These are phyloP conservation scores for Xylariaceae sp. DNA, from an alignment of 2,329 filamentous ascomycete genomes.

Conservation along the genomic window DNA sequence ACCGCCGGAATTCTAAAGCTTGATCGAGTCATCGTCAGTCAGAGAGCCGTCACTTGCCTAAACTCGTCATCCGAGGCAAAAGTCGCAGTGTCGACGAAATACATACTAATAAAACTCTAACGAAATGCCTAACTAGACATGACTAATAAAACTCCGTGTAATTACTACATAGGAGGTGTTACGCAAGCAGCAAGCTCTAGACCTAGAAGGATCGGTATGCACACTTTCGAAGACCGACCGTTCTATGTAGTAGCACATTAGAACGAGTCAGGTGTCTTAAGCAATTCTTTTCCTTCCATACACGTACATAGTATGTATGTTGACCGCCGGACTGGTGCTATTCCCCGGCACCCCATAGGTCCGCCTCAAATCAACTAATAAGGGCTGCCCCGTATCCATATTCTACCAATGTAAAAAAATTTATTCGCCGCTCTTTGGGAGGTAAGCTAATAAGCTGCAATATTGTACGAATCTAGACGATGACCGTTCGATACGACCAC, in stretches of 20 bases:
- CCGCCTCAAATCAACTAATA: slow-evolving; percentile 1
- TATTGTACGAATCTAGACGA: not conserved
- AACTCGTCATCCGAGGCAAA: slow-evolving; percentile 17
- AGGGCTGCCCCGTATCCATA: not conserved
- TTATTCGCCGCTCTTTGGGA: not conserved
- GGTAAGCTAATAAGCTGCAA: not conserved
- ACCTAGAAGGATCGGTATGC: slow-evolving; percentile 23
- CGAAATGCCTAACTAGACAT: no score
- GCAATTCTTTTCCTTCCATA: not conserved
- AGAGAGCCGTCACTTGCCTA: slow-evolving; percentile 18
- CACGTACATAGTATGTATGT: not conserved
- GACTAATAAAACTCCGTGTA: no score
- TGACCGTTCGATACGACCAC: slow-evolving; percentile 7
- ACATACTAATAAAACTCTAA: not conserved
- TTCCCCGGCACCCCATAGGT: slow-evolving; percentile 2
- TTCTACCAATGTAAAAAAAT: not conserved
- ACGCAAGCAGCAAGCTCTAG: no score
- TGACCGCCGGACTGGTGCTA: not conserved
- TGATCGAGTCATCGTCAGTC: slow-evolving; percentile 19
- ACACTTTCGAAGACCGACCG: slow-evolving; percentile 15
- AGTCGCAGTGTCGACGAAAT: slow-evolving; percentile 7
- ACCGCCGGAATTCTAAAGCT: slow-evolving; percentile 15
- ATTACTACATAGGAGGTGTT: not conserved
- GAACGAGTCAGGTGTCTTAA: slow-evolving; percentile 13
- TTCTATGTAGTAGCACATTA: slow-evolving; percentile 18